These are phyloP conservation scores for Gnaphalium uliginosum DNA, from an alignment of 129 eudicot genomes.

Conservation along the genomic window DNA sequence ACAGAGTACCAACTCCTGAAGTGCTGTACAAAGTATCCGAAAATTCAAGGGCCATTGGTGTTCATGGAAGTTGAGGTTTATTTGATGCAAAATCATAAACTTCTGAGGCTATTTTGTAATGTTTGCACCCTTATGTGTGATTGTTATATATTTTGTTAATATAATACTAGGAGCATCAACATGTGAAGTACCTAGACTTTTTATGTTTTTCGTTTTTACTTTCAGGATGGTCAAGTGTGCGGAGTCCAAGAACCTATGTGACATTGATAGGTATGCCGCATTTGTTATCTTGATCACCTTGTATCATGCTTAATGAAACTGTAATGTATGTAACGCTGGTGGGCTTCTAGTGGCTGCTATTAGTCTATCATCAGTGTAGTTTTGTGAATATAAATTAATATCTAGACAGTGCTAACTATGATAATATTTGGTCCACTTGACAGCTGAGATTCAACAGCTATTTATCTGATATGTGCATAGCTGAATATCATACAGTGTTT, in stretches of 20 bases:
- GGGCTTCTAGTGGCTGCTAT: background rate
- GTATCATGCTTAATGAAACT: background rate
- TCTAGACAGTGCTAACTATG: background rate
- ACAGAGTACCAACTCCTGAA: background rate
- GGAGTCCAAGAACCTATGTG: slow-evolving; percentile 20
- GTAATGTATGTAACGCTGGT: background rate
- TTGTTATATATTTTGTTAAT: background rate
- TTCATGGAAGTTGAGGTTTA: background rate
- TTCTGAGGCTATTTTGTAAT: background rate
- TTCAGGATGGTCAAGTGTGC: slow-evolving; percentile 17
- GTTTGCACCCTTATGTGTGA: background rate
- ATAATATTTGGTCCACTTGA: background rate
- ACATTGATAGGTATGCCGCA: slow-evolving; percentile 1
- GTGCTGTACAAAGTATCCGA: background rate
- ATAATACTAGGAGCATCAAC: background rate
- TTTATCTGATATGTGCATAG: background rate
- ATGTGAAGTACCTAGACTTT: background rate
- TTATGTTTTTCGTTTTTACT: background rate
- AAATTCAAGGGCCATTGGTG: background rate
- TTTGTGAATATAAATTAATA: background rate
- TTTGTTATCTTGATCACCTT: slow-evolving; percentile 3
- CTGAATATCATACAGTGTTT: background rate
- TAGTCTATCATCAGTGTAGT: background rate
- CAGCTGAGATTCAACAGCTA: background rate
- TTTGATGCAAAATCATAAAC: background rate